phyloP scores from a whole-genome alignment of 2,329 filamentous ascomycete genomes.

The Pezicula radicicola region DNA sequence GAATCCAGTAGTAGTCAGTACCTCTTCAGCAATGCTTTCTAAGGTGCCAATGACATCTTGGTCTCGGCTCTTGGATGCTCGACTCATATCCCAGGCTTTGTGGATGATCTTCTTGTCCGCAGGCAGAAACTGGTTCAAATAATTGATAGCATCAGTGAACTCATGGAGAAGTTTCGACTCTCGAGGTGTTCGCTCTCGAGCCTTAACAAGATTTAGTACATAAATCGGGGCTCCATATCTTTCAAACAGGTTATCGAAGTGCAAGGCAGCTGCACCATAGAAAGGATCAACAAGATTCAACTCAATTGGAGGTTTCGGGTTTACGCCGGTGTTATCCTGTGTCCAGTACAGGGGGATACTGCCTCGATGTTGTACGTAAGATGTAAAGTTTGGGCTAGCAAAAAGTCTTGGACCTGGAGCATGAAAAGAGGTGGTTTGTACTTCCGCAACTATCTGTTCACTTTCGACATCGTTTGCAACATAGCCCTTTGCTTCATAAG shows the following conservation, averaged over 20 bases:
- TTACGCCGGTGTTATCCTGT: conserved; percentile 91
- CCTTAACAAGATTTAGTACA: conserved; percentile 86
- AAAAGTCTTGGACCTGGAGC: conserved; percentile 82
- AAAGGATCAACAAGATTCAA: conserved; percentile 95
- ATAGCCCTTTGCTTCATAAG: conserved; percentile 56
- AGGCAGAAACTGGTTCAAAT: conserved; percentile 92
- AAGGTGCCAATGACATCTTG: conserved; percentile 93
- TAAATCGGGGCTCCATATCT: conserved; percentile 92
- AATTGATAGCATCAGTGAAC: conserved; percentile 82
- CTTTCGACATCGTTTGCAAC: conserved; percentile 99
- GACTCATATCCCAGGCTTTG: conserved; percentile 97
- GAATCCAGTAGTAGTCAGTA: conserved; percentile 83
- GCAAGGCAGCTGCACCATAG: conserved; percentile 85
- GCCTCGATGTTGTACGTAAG: conserved; percentile 93
- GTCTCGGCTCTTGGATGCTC: conserved; percentile 86
- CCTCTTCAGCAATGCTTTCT: conserved; percentile 84
- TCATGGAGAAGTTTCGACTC: conserved; percentile 89
- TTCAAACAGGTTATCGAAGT: conserved; percentile 93
- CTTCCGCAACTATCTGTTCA: conserved; percentile 95
- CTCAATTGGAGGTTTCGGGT: conserved; percentile 94
- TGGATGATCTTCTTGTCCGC: conserved; percentile 83
- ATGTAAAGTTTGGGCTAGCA: conserved; percentile 88
- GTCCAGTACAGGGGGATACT: conserved; percentile 98
- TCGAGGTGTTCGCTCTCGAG: conserved; percentile 80
- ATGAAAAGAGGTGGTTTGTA: conserved; percentile 92